Evolutionary conservation across 2,329 filamentous ascomycete genomes (phyloP).

Genomic region (Eutypa lata): DNA sequence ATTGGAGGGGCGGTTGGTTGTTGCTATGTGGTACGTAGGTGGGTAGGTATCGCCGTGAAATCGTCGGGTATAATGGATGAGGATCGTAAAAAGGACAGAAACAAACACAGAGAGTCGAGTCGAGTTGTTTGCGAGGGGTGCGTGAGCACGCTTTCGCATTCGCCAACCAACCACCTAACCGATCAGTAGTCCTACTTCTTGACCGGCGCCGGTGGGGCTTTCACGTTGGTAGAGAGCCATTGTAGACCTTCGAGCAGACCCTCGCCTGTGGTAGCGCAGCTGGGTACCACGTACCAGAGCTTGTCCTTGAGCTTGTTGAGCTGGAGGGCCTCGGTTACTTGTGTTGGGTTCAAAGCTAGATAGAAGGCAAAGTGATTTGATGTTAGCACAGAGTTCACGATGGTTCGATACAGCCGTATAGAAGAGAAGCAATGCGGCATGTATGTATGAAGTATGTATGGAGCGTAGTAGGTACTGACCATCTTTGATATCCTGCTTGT

Average conservation of each 20-base stretch:
- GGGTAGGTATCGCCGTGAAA: too few species aligned
- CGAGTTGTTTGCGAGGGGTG: too few species aligned
- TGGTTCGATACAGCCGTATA: too few species aligned
- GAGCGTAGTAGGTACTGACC: conserved; percentile 46
- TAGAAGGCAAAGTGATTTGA: background rate
- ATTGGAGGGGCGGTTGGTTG: too few species aligned
- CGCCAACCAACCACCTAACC: background rate
- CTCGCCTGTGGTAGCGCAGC: conserved; percentile 77
- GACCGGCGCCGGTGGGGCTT: conserved; percentile 53
- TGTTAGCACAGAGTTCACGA: background rate
- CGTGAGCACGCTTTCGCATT: too few species aligned
- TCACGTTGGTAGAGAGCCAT: conserved; percentile 84
- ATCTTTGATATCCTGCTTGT: conserved; percentile 94
- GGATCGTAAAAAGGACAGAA: too few species aligned
- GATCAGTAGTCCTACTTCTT: conserved; percentile 46
- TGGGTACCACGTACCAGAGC: conserved; percentile 82
- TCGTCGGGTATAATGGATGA: too few species aligned
- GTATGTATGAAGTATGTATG: background rate
- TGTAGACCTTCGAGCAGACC: conserved; percentile 78
- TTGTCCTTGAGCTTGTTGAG: conserved; percentile 77
- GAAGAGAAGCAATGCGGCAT: background rate
- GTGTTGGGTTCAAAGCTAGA: conserved; percentile 72
- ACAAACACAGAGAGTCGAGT: too few species aligned
- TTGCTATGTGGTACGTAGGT: too few species aligned
- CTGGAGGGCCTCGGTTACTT: conserved; percentile 75